These are phyloP conservation scores for Talaromyces sp. DNA, from an alignment of 2,329 filamentous ascomycete species.

Conservation along the genomic window DNA sequence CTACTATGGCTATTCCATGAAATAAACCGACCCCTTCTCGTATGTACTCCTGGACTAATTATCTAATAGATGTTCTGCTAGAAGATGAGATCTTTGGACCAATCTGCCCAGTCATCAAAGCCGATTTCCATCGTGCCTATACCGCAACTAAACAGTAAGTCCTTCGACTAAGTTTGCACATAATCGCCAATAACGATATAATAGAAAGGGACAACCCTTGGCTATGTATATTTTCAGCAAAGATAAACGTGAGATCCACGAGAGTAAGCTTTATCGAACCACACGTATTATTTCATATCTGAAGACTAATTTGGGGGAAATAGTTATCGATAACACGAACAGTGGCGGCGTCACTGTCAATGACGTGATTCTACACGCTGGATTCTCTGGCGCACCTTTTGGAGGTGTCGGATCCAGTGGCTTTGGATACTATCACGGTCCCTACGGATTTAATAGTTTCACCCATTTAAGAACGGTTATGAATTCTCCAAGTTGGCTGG, in stretches of 20 bases:
- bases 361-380: slow-evolving; percentile 46
- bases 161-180: background rate
- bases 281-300: too few relatives aligned
- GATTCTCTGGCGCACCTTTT: slow-evolving; percentile 44
- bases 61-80: slow-evolving; percentile 33
- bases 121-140: background rate
- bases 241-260: slow-evolving; percentile 20
- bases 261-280: background rate
- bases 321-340: slow-evolving; percentile 24
- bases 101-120: slow-evolving; percentile 40
- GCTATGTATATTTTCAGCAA: slow-evolving; percentile 44
- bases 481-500: background rate
- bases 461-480: slow-evolving; percentile 29
- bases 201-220: slow-evolving; percentile 29
- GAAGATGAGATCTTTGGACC: slow-evolving; percentile 48
- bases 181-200: background rate
- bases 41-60: background rate
- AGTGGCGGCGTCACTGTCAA: slow-evolving; percentile 54
- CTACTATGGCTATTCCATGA: background rate
- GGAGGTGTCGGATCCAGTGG: slow-evolving; percentile 52
- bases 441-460: slow-evolving; percentile 46
- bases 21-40: too few relatives aligned
- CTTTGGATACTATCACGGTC: slow-evolving; percentile 49
- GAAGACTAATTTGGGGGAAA: background rate
- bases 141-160: slow-evolving; percentile 6